Evolutionary conservation across 768 basidiomycete species (phyloP).

Genomic region (Tulasnella sp.): DNA sequence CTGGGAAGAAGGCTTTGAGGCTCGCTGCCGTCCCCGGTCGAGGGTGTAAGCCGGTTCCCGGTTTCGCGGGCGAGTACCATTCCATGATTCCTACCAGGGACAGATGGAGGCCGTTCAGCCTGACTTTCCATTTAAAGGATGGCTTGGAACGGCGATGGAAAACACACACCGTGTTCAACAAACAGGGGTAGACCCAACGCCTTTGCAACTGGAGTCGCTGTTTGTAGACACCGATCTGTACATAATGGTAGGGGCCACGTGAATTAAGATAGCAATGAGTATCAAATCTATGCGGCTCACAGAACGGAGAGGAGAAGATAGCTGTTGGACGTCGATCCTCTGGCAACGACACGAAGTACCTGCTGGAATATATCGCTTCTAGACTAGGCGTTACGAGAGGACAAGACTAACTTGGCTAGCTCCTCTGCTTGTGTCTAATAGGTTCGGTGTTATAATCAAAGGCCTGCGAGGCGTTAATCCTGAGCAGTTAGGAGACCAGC

Average conservation of each 20-base stretch:
- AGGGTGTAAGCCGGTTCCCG: slow-evolving; percentile 63
- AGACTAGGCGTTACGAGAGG: too few species aligned
- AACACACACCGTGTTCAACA: slow-evolving; percentile 61
- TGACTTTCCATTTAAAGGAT: background rate
- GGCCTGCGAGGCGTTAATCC: background rate
- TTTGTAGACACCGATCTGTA: slow-evolving; percentile 80
- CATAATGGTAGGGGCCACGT: background rate
- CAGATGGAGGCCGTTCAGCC: background rate
- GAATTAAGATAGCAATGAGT: background rate
- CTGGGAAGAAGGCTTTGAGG: slow-evolving; percentile 44
- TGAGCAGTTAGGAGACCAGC: background rate
- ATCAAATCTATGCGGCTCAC: slow-evolving; percentile 32
- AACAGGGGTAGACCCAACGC: slow-evolving; percentile 58
- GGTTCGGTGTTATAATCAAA: too few species aligned
- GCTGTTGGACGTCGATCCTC: slow-evolving; percentile 58
- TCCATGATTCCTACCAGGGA: slow-evolving; percentile 47
- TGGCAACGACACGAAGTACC: slow-evolving; percentile 50
- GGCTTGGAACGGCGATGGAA: background rate
- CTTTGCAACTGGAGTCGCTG: slow-evolving; percentile 51
- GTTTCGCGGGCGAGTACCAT: slow-evolving; percentile 66
- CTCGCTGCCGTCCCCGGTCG: slow-evolving; percentile 49
- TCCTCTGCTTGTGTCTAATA: slow-evolving; percentile 60
- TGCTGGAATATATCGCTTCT: background rate
- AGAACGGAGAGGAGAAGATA: slow-evolving; percentile 79
- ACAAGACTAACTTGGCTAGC: slow-evolving; percentile 37